Percentiles rank a stretch among this genome's conserved stretches.
phyloP scores from a whole-genome alignment of 176 grass and related monocot species.

The Musa acuminata region DNA sequence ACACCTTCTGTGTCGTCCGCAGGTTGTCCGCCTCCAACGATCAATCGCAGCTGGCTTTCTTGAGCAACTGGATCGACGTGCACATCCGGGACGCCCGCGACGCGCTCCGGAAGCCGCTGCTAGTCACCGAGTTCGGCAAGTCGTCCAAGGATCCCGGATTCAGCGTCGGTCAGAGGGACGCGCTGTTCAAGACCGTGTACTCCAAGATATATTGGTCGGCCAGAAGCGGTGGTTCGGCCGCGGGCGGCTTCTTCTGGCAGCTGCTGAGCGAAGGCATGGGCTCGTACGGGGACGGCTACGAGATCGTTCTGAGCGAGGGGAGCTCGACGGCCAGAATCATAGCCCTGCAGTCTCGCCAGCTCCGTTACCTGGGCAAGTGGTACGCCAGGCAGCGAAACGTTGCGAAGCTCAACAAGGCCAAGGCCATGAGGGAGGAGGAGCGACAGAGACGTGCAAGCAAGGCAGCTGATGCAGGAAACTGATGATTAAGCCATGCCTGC shows the following conservation, averaged over 20 bases:
- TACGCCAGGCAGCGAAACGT: conserved; percentile 25
- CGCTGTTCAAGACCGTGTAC: conserved; percentile 48
- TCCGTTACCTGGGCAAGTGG: conserved; percentile 41
- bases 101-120: conserved; percentile 57
- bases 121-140: conserved; percentile 82
- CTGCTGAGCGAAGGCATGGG: conserved; percentile 65
- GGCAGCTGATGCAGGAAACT: conserved; percentile 5
- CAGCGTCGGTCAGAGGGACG: conserved; percentile 44
- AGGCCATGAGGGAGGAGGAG: conserved; percentile 14
- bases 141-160: conserved; percentile 61
- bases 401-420: conserved; percentile 12
- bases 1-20: background rate
- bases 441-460: background rate
- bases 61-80: conserved; percentile 51
- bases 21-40: conserved; percentile 45
- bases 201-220: conserved; percentile 63
- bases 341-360: conserved; percentile 32
- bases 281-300: conserved; percentile 65
- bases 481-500: background rate
- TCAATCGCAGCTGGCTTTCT: conserved; percentile 42
- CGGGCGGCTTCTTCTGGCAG: conserved; percentile 83
- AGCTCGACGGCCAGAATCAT: conserved; percentile 62
- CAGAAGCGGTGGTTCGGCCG: conserved; percentile 25
- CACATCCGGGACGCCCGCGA: conserved; percentile 50
- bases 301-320: conserved; percentile 44